Percentiles rank a stretch among this genome's conserved stretches.
Conservation (phyloP, 805 yeast species). For the Saccharomycopsis microspora region DNA sequence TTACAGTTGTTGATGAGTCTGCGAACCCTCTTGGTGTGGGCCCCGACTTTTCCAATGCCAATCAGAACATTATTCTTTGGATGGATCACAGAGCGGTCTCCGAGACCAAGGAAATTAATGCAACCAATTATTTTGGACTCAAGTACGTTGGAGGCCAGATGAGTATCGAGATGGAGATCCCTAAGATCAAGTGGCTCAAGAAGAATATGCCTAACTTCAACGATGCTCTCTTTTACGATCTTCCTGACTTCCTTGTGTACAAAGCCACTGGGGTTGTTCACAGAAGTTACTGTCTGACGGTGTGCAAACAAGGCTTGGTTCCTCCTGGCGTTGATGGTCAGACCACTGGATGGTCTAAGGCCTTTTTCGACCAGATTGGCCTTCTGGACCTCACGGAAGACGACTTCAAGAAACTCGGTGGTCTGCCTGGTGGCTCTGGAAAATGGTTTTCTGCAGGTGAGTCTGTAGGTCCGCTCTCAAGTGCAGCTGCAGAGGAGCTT, state of each 20-base stretch:
- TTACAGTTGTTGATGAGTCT: conserved; percentile 63
- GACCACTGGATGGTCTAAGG: conserved; percentile 78
- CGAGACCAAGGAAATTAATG: conserved; percentile 74
- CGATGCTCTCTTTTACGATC: conserved; percentile 73
- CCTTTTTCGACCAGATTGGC: conserved; percentile 57
- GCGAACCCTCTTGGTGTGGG: conserved; percentile 83
- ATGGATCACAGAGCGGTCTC: conserved; percentile 93
- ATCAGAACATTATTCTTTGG: conserved; percentile 87
- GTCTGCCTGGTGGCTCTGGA: conserved; percentile 65
- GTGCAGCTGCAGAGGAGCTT: conserved; percentile 62
- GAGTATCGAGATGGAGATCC: conserved; percentile 98
- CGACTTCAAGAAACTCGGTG: conserved; percentile 74
- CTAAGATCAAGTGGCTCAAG: conserved; percentile 94
- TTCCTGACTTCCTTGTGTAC: conserved; percentile 86
- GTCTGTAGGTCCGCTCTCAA: conserved; percentile 61
- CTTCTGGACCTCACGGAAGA: conserved; percentile 70
- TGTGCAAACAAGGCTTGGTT: conserved; percentile 91
- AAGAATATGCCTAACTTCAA: conserved; percentile 62
- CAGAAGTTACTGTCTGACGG: conserved; percentile 80
- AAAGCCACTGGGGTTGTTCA: conserved; percentile 83
- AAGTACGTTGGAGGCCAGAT: conserved; percentile 94
- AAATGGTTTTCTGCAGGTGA: conserved; percentile 81
- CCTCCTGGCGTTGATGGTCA: conserved; percentile 89
- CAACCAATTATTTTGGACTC: conserved; percentile 65
- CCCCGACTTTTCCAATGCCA: conserved; percentile 64